Percentiles rank a stretch among this genome's conserved stretches.
Evolutionary conservation across 306 rosid species (phyloP).

Genomic region (Leucaena leucocephala): DNA sequence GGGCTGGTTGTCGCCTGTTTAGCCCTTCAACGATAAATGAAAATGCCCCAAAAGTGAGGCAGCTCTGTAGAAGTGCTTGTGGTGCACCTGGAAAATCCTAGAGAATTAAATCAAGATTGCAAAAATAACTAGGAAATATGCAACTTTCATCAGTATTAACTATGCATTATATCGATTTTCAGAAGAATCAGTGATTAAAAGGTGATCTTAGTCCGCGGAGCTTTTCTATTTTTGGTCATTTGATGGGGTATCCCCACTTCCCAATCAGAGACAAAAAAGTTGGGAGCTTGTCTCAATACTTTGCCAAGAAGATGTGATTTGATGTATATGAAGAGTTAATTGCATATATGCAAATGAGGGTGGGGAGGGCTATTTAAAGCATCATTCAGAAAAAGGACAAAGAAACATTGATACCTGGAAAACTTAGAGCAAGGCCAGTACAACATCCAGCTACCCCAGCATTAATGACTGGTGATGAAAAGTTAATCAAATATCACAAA

Average conservation of each 20-base stretch:
- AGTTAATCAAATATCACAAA: constrained; percentile 4
- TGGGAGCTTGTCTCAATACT: not conserved
- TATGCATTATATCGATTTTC: constrained; percentile 13
- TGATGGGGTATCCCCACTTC: constrained; percentile 1
- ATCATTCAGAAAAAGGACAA: not conserved
- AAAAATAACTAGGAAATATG: constrained; percentile 19
- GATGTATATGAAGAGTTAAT: not conserved
- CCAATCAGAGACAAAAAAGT: not conserved
- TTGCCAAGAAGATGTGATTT: not conserved
- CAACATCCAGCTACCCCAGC: constrained; percentile 94
- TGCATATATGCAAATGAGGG: not conserved
- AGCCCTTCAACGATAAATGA: constrained; percentile 89
- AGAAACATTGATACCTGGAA: constrained; percentile 58
- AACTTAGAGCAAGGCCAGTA: constrained; percentile 78
- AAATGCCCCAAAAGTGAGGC: constrained; percentile 94
- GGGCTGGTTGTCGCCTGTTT: constrained; percentile 90
- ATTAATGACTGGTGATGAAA: constrained; percentile 62
- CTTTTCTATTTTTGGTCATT: not conserved
- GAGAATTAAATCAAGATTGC: constrained; percentile 16
- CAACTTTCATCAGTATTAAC: constrained; percentile 15
- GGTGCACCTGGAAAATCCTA: constrained; percentile 74
- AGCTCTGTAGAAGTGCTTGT: constrained; percentile 89
- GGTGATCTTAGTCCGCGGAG: not conserved
- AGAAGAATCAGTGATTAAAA: constrained; percentile 9
- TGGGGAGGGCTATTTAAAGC: not conserved